Evolutionary conservation across 306 rosid species (phyloP).

Genomic region (Quercus gilva): DNA sequence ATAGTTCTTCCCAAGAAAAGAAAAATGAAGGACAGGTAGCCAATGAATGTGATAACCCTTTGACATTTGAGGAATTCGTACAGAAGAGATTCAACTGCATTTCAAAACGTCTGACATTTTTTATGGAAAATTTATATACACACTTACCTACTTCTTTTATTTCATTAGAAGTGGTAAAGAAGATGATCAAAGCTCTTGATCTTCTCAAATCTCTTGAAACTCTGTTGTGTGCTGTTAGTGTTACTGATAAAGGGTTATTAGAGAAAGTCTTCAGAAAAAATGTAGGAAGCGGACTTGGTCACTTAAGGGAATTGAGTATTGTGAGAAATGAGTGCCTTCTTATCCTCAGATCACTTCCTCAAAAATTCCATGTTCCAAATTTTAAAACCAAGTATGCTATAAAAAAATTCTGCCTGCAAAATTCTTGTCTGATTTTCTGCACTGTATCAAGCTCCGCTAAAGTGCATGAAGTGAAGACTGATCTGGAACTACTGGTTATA

Average conservation of each 20-base stretch:
- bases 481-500: conserved; percentile 25
- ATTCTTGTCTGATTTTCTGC: conserved; percentile 48
- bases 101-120: conserved; percentile 8
- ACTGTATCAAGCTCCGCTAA: conserved; percentile 34
- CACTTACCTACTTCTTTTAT: conserved; percentile 50
- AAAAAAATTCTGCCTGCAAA: conserved; percentile 34
- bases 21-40: background rate
- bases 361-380: conserved; percentile 17
- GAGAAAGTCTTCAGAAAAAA: background rate
- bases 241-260: conserved; percentile 1
- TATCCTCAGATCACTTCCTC: conserved; percentile 26
- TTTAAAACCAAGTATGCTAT: background rate
- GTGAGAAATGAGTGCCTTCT: conserved; percentile 9
- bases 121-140: conserved; percentile 18
- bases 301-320: conserved; percentile 5
- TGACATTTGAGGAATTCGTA: conserved; percentile 26
- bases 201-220: conserved; percentile 24
- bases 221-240: conserved; percentile 1
- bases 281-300: background rate
- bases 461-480: background rate
- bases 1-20: background rate
- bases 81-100: conserved; percentile 9
- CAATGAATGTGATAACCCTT: background rate
- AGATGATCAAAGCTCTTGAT: conserved; percentile 28
- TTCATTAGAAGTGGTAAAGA: conserved; percentile 19